Evolutionary conservation across 2,329 filamentous ascomycete species (phyloP).

Genomic region (Fusarium mangiferae): DNA sequence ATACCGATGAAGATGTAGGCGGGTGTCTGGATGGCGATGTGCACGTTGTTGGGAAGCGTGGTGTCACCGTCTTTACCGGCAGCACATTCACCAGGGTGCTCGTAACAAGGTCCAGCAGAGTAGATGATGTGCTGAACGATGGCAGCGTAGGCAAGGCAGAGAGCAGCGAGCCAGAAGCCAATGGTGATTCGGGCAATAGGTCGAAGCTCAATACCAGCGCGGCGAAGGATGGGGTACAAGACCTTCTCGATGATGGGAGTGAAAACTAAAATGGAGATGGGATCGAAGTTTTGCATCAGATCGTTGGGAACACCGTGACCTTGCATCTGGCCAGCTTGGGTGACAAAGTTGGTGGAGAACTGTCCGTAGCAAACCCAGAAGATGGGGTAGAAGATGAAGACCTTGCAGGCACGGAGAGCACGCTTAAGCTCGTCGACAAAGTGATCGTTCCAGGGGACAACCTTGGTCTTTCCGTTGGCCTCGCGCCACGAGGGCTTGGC

Average conservation of each 20-base stretch:
- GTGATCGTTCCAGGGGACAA: constrained; percentile 71
- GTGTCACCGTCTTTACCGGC: constrained; percentile 46
- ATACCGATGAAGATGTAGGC: constrained; percentile 68
- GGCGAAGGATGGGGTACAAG: constrained; percentile 70
- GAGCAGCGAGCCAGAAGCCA: constrained; percentile 66
- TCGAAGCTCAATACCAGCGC: constrained; percentile 66
- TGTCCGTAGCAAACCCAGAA: constrained; percentile 77
- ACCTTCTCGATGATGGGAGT: constrained; percentile 71
- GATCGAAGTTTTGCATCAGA: constrained; percentile 74
- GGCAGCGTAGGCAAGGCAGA: constrained; percentile 68
- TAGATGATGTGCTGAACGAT: constrained; percentile 72
- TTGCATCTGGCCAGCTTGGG: constrained; percentile 67
- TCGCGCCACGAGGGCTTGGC: constrained; percentile 74
- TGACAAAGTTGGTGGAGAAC: constrained; percentile 73
- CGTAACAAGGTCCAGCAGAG: constrained; percentile 61
- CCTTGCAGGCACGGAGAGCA: constrained; percentile 73
- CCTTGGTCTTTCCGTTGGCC: constrained; percentile 56
- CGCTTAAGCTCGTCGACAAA: constrained; percentile 80
- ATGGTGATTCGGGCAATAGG: constrained; percentile 74
- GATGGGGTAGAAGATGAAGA: constrained; percentile 73
- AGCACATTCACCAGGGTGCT: constrained; percentile 53
- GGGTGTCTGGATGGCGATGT: constrained; percentile 64
- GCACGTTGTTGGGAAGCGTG: constrained; percentile 56
- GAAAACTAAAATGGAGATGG: constrained; percentile 73
- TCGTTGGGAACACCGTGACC: constrained; percentile 76